phyloP scores from a whole-genome alignment of 768 basidiomycete genomes.

The Porphyrellus cyaneotinctus region DNA sequence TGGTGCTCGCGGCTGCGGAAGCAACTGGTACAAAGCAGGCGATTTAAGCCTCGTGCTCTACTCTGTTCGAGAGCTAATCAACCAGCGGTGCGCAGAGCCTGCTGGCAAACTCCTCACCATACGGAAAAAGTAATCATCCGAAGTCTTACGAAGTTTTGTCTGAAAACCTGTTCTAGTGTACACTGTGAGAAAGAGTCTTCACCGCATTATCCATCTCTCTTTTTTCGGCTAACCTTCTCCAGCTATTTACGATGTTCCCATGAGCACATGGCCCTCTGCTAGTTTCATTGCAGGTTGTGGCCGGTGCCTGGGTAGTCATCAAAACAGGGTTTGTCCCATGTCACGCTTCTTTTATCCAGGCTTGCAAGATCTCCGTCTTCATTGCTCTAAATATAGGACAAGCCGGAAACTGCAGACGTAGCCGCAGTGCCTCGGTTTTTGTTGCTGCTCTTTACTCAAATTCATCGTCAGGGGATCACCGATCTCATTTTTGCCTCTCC shows the following conservation, averaged over 20 bases:
- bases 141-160: conserved; percentile 12
- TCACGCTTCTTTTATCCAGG: conserved; percentile 27
- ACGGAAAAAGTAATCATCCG: conserved; percentile 15
- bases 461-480: conserved; percentile 15
- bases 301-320: conserved; percentile 25
- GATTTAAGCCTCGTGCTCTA: not conserved
- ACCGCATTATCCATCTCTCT: conserved; percentile 12
- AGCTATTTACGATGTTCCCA: conserved; percentile 14
- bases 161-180: not conserved
- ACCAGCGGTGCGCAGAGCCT: conserved; percentile 2
- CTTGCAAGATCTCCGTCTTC: conserved; percentile 22
- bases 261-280: conserved; percentile 14
- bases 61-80: not conserved
- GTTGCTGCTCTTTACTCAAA: conserved; percentile 17
- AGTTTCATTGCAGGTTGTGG: conserved; percentile 6
- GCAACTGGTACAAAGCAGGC: not conserved
- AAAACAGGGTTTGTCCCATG: conserved; percentile 33
- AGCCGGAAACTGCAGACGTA: conserved; percentile 8
- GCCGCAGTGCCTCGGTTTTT: conserved; percentile 9
- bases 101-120: conserved; percentile 4
- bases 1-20: not conserved
- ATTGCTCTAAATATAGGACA: conserved; percentile 21
- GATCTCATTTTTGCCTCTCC: conserved; percentile 20
- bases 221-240: conserved; percentile 12
- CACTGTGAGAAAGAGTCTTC: conserved; percentile 22